Conservation (phyloP, 371 early-diverging fungal species). For the Apophysomyces variabilis region DNA sequence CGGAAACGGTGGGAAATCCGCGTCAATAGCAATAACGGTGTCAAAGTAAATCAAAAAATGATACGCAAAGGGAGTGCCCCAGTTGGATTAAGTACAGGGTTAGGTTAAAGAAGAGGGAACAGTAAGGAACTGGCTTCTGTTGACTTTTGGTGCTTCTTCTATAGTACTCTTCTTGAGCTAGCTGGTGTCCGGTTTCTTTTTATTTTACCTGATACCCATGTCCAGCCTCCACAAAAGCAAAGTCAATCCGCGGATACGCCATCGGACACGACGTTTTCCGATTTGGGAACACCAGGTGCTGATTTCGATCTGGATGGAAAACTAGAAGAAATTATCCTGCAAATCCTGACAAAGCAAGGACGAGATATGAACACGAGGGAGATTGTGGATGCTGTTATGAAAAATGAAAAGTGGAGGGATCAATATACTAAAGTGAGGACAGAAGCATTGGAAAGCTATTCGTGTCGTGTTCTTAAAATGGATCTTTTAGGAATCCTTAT, state of each 20-base stretch:
- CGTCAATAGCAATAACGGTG: constrained; percentile 47
- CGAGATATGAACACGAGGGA: constrained; percentile 13
- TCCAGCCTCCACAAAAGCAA: constrained; percentile 5
- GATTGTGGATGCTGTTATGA: constrained; percentile 4
- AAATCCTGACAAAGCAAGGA: constrained; percentile 7
- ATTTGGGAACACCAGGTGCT: not conserved
- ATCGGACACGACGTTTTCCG: constrained; percentile 6
- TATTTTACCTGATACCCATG: constrained; percentile 29
- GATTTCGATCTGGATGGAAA: constrained; percentile 16
- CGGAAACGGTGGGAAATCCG: constrained; percentile 43
- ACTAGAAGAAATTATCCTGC: constrained; percentile 20
- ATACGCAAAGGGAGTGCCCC: constrained; percentile 31
- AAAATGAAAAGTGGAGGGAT: not conserved
- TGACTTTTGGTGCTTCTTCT: not conserved
- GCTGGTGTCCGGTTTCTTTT: constrained; percentile 41
- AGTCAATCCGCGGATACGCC: not conserved
- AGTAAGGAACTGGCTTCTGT: no score
- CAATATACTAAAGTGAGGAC: not conserved
- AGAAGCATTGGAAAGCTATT: not conserved
- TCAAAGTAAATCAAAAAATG: constrained; percentile 37
- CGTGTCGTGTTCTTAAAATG: not conserved
- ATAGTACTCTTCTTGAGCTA: constrained; percentile 37
- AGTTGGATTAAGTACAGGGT: constrained; percentile 33
- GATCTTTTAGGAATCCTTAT: constrained; percentile 18
- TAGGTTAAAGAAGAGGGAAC: not conserved